phyloP scores from a whole-genome alignment of 768 basidiomycete species.

The Boletales sp. region DNA sequence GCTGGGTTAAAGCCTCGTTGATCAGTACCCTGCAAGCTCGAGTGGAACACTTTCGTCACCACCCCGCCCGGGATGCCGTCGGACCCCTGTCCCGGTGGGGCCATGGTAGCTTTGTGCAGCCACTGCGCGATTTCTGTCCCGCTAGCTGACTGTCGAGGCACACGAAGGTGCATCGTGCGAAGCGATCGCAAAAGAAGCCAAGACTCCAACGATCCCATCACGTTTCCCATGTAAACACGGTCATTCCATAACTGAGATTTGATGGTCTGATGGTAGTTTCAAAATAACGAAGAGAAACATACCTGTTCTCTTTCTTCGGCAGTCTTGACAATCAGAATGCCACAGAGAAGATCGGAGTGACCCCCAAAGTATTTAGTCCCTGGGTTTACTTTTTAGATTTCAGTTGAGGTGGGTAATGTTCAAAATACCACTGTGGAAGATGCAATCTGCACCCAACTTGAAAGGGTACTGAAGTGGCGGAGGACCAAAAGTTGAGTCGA shows the following conservation, averaged over 20 bases:
- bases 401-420: conserved; percentile 41
- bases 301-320: conserved; percentile 64
- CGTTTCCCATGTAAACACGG: conserved; percentile 58
- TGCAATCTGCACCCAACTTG: conserved; percentile 74
- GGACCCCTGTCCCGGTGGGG: conserved; percentile 45
- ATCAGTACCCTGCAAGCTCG: conserved; percentile 65
- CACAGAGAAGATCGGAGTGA: conserved; percentile 78
- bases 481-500: conserved; percentile 88
- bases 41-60: conserved; percentile 69
- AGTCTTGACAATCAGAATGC: conserved; percentile 69
- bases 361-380: conserved; percentile 87
- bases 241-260: conserved; percentile 56
- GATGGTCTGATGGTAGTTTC: not conserved
- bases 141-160: conserved; percentile 71
- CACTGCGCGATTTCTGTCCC: conserved; percentile 73
- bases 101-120: conserved; percentile 51
- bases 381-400: conserved; percentile 20
- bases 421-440: conserved; percentile 29
- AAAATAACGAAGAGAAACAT: conserved; percentile 10
- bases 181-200: conserved; percentile 85
- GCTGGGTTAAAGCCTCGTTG: conserved; percentile 59
- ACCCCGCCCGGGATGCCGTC: conserved; percentile 72
- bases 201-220: conserved; percentile 76
- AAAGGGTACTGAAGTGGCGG: conserved; percentile 89
- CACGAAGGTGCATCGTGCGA: conserved; percentile 78